Evolutionary conservation across 805 yeast species (phyloP).

Genomic region (Barnettozyma californica): DNA sequence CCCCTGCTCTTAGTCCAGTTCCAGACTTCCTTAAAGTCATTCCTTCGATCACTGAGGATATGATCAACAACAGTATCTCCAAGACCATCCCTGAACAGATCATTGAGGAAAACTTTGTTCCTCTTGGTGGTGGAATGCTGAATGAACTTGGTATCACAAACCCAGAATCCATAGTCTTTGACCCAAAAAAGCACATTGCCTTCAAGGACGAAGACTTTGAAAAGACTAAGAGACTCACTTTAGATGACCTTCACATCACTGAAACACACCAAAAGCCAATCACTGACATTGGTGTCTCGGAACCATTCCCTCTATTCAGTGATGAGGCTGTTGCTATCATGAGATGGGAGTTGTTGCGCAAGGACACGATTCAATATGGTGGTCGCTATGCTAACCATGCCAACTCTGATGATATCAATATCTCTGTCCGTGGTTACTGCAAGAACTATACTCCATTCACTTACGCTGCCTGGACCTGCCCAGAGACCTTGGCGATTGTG

Average conservation of each 20-base stretch:
- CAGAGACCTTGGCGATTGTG: conserved; percentile 47
- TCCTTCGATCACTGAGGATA: conserved; percentile 10
- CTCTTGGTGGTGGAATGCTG: conserved; percentile 3
- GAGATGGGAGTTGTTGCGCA: conserved; percentile 48
- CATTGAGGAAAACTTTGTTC: conserved; percentile 5
- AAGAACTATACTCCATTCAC: conserved; percentile 44
- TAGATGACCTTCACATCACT: conserved; percentile 44
- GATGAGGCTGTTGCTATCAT: conserved; percentile 54
- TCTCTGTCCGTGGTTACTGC: conserved; percentile 46
- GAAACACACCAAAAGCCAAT: conserved; percentile 39
- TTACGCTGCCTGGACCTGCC: conserved; percentile 54
- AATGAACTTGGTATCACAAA: conserved; percentile 22
- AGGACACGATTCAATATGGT: conserved; percentile 39
- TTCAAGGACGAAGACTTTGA: conserved; percentile 34
- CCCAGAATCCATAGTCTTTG: conserved; percentile 27
- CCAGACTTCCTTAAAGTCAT: conserved; percentile 2
- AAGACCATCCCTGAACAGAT: conserved; percentile 6
- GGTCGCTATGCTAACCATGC: conserved; percentile 40
- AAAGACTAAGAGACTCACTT: conserved; percentile 33
- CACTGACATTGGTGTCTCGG: conserved; percentile 50
- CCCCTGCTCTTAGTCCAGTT: neutral
- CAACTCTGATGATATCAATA: conserved; percentile 41
- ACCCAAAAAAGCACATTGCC: conserved; percentile 33
- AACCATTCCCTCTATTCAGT: conserved; percentile 57
- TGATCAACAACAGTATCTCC: conserved; percentile 3